Percentiles rank a stretch among this genome's conserved stretches.
phyloP scores from a whole-genome alignment of 129 eudicot genomes.

The Pseudognaphalium luteoalbum region DNA sequence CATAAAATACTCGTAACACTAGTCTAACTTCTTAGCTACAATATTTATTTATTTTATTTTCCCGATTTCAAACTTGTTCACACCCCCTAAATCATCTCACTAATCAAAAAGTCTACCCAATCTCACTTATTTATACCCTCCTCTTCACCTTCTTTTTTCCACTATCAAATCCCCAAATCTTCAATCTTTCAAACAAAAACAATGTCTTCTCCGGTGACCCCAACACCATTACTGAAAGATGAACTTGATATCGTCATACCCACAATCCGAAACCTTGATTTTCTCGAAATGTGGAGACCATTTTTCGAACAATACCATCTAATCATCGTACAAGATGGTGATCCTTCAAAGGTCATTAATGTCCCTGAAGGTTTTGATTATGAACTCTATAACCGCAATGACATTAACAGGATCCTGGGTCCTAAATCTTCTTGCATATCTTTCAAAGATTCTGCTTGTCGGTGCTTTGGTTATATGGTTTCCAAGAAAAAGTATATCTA shows the following conservation, averaged over 20 bases:
- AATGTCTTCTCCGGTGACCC: conserved; percentile 25
- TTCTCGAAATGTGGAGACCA: conserved; percentile 65
- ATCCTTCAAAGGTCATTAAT: conserved; percentile 45
- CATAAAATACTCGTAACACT: no score
- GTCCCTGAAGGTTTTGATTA: conserved; percentile 68
- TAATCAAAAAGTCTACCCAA: no score
- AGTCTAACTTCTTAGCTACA: no score
- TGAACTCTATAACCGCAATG: conserved; percentile 63
- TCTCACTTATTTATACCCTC: no score
- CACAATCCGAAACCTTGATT: conserved; percentile 66
- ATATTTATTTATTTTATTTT: no score
- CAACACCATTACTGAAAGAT: conserved; percentile 47
- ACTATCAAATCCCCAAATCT: neutral
- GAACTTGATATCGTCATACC: conserved; percentile 52
- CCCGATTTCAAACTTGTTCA: no score
- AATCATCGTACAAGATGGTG: conserved; percentile 62
- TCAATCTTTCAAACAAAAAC: conserved; percentile 8
- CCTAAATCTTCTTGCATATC: conserved; percentile 68
- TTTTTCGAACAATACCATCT: conserved; percentile 54
- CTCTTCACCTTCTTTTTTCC: no score
- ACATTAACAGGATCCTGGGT: conserved; percentile 57
- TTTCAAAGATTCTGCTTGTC: conserved; percentile 64
- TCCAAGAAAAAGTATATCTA: conserved; percentile 53
- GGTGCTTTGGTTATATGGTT: conserved; percentile 62
- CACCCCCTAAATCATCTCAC: no score